Conservation (phyloP, 352 stramenopile species). For the Phytophthora pisi region DNA sequence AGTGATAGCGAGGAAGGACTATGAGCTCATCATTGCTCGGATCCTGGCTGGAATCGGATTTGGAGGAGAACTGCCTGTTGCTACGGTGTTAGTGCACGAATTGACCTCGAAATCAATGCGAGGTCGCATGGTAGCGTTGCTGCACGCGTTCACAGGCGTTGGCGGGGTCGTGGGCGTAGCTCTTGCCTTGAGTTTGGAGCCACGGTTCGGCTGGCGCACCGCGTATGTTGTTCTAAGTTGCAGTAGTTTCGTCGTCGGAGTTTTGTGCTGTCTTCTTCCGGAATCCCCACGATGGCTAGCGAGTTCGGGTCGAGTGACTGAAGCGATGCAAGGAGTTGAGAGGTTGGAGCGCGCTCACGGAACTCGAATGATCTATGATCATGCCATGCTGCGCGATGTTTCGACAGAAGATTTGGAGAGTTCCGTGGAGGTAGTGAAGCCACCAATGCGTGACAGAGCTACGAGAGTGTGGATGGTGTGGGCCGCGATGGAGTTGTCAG, state of each 20-base stretch:
- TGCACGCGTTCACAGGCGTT: slow-evolving; percentile 37
- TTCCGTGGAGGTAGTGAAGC: not conserved
- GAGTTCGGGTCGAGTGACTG: slow-evolving; percentile 12
- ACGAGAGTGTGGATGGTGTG: slow-evolving; percentile 29
- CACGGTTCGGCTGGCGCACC: slow-evolving; percentile 34
- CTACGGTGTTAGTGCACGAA: slow-evolving; percentile 39
- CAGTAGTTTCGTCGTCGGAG: slow-evolving; percentile 28
- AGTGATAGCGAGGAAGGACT: slow-evolving; percentile 23
- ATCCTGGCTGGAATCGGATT: slow-evolving; percentile 40
- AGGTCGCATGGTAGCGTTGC: slow-evolving; percentile 34
- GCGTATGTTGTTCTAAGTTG: slow-evolving; percentile 30
- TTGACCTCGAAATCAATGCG: slow-evolving; percentile 29
- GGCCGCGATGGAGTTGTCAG: slow-evolving; percentile 30
- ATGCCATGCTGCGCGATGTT: not conserved
- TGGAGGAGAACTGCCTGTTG: slow-evolving; percentile 40
- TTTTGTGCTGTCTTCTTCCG: slow-evolving; percentile 27
- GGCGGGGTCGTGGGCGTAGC: slow-evolving; percentile 27
- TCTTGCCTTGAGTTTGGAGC: slow-evolving; percentile 31
- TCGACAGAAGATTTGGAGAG: not conserved
- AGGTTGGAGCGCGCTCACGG: not conserved
- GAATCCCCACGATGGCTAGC: slow-evolving; percentile 46
- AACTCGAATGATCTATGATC: not conserved
- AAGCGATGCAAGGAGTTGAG: not conserved
- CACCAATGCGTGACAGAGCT: not conserved
- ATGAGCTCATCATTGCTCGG: slow-evolving; percentile 28